A percentile compares a stretch with the other conserved stretches of the same genome.
phyloP scores from a whole-genome alignment of 257 asterid species.

The Galeopsis tetrahit region DNA sequence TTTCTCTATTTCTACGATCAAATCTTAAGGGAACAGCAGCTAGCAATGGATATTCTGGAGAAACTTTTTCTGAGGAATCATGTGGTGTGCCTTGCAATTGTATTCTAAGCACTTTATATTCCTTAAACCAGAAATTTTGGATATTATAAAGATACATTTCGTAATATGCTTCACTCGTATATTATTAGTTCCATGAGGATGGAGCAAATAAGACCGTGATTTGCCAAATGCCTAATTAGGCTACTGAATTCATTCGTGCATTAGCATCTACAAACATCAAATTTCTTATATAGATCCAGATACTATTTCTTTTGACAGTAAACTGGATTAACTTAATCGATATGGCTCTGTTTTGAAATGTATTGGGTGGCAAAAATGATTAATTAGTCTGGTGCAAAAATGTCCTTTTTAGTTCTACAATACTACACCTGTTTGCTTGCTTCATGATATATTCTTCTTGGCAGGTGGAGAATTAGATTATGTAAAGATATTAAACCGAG shows the following conservation, averaged over 20 bases:
- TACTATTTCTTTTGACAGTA: slow-evolving; percentile 18
- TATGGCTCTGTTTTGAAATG: background rate
- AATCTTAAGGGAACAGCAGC: slow-evolving; percentile 47
- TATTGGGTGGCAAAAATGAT: background rate
- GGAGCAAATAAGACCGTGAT: slow-evolving; percentile 23
- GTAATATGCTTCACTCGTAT: slow-evolving; percentile 19
- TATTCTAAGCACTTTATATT: slow-evolving; percentile 29
- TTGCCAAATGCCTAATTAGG: slow-evolving; percentile 27
- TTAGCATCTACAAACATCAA: slow-evolving; percentile 8
- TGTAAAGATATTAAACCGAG: slow-evolving; percentile 73
- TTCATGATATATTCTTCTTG: slow-evolving; percentile 33
- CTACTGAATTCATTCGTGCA: slow-evolving; percentile 26
- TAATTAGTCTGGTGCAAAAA: background rate
- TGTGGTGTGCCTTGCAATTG: slow-evolving; percentile 55
- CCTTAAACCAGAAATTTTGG: slow-evolving; percentile 14
- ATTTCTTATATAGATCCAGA: slow-evolving; percentile 29
- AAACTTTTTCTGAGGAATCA: slow-evolving; percentile 49
- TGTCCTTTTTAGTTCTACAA: slow-evolving; percentile 28
- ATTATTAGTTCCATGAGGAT: slow-evolving; percentile 13
- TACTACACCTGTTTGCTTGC: slow-evolving; percentile 23
- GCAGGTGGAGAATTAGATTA: slow-evolving; percentile 84
- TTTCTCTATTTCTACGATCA: slow-evolving; percentile 78
- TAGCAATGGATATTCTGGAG: slow-evolving; percentile 50
- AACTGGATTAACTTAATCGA: slow-evolving; percentile 18
- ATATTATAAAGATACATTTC: slow-evolving; percentile 11